phyloP scores from a whole-genome alignment of 352 stramenopile species.

The Globisporangium barbulae region DNA sequence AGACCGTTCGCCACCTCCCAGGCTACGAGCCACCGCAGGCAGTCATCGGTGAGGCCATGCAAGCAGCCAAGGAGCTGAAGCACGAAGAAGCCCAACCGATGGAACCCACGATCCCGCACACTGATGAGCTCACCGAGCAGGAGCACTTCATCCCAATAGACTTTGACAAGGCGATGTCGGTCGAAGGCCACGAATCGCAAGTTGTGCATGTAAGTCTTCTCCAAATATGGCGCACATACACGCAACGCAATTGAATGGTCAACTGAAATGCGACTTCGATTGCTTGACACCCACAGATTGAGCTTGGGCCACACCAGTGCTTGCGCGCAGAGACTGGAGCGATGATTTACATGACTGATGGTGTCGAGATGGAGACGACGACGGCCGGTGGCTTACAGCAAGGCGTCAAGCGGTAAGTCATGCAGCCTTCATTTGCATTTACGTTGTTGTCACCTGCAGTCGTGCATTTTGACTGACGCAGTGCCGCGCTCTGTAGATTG shows the following conservation, averaged over 20 bases:
- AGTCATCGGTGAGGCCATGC: neutral
- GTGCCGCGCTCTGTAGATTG: conserved; percentile 27
- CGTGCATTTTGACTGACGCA: neutral
- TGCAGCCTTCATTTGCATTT: neutral
- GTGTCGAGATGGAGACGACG: conserved; percentile 89
- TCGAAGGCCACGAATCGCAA: conserved; percentile 87
- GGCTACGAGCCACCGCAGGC: conserved; percentile 20
- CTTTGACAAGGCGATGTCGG: conserved; percentile 70
- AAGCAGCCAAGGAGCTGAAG: conserved; percentile 1
- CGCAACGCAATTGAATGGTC: neutral
- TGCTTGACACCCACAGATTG: conserved; percentile 36
- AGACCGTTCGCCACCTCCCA: conserved; percentile 54
- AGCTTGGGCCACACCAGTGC: conserved; percentile 89
- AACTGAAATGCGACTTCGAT: neutral
- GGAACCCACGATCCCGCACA: conserved; percentile 17
- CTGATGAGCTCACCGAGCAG: conserved; percentile 41
- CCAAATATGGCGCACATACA: neutral
- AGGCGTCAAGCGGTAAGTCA: conserved; percentile 75
- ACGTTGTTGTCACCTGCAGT: neutral
- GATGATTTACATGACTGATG: conserved; percentile 96
- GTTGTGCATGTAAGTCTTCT: conserved; percentile 58
- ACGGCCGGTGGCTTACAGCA: conserved; percentile 89
- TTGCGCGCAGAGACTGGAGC: conserved; percentile 90
- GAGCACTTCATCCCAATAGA: conserved; percentile 77
- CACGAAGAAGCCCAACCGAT: conserved; percentile 8